Conservation (phyloP, 2,329 filamentous ascomycete species). For the Claviceps africana region DNA sequence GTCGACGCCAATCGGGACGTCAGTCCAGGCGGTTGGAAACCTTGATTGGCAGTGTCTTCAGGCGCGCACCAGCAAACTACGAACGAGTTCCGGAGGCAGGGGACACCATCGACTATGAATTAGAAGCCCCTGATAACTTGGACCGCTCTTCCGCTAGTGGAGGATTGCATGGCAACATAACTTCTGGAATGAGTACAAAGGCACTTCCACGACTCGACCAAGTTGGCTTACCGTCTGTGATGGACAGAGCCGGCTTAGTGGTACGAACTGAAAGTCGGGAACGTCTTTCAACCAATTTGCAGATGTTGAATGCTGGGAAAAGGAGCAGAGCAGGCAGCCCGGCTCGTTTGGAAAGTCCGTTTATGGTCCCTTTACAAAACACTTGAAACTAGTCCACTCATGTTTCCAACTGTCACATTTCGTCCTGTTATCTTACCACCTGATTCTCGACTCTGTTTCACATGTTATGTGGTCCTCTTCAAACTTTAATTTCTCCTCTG, state of each 20-base stretch:
- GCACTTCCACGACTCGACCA: constrained; percentile 40
- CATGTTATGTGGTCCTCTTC: background rate
- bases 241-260: constrained; percentile 59
- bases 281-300: constrained; percentile 45
- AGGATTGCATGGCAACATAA: constrained; percentile 39
- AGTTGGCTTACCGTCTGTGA: constrained; percentile 26
- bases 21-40: constrained; percentile 38
- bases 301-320: constrained; percentile 41
- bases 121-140: constrained; percentile 52
- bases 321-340: constrained; percentile 44
- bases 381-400: constrained; percentile 12
- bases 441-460: background rate
- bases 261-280: constrained; percentile 80
- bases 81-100: constrained; percentile 80
- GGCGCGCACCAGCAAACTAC: constrained; percentile 45
- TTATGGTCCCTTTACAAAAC: constrained; percentile 36
- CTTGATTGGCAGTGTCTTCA: constrained; percentile 52
- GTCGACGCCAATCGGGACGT: constrained; percentile 13
- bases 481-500: background rate
- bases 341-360: constrained; percentile 44
- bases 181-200: constrained; percentile 54
- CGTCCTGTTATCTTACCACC: background rate
- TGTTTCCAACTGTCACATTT: background rate
- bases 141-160: constrained; percentile 50
- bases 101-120: constrained; percentile 60